These are phyloP conservation scores for Chlamydomonas schloesseri DNA, from an alignment of 139 green algal species.

Conservation along the genomic window DNA sequence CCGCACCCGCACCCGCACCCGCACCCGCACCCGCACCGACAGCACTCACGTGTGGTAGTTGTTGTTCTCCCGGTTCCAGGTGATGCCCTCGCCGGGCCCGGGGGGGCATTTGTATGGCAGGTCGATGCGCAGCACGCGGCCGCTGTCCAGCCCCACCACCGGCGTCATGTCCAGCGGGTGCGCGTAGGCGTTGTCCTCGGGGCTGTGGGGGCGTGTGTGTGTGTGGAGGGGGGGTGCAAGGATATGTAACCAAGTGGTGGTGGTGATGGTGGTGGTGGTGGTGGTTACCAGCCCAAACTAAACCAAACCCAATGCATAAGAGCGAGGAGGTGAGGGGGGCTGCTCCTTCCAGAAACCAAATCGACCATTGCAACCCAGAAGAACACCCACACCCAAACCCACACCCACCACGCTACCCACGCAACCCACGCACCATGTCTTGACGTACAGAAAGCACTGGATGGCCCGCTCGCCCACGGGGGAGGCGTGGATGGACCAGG, in stretches of 20 bases:
- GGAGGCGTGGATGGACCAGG: slow-evolving; percentile 65
- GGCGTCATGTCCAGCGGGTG: slow-evolving; percentile 60
- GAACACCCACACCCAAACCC: too few species aligned
- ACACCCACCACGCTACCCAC: neutral
- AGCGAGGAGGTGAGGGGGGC: too few species aligned
- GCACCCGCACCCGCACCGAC: too few species aligned
- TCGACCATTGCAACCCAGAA: too few species aligned
- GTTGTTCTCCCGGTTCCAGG: slow-evolving; percentile 46
- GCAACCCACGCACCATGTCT: slow-evolving; percentile 9
- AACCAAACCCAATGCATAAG: too few species aligned
- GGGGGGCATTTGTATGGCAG: neutral
- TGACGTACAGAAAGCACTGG: slow-evolving; percentile 75
- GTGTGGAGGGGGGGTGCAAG: too few species aligned
- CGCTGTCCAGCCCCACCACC: slow-evolving; percentile 66
- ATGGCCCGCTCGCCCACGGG: slow-evolving; percentile 54
- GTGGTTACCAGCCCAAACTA: too few species aligned
- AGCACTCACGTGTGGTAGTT: slow-evolving; percentile 55
- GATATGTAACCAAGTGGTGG: neutral
- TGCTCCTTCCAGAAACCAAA: too few species aligned
- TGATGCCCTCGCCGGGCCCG: neutral
- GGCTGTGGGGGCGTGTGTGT: neutral
- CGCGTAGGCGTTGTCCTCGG: slow-evolving; percentile 74
- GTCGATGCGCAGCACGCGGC: slow-evolving; percentile 52
- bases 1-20: too few species aligned
- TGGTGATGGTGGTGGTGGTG: too few species aligned